phyloP scores from a whole-genome alignment of 345 rosid species.

The Aquilaria yunnanensis region DNA sequence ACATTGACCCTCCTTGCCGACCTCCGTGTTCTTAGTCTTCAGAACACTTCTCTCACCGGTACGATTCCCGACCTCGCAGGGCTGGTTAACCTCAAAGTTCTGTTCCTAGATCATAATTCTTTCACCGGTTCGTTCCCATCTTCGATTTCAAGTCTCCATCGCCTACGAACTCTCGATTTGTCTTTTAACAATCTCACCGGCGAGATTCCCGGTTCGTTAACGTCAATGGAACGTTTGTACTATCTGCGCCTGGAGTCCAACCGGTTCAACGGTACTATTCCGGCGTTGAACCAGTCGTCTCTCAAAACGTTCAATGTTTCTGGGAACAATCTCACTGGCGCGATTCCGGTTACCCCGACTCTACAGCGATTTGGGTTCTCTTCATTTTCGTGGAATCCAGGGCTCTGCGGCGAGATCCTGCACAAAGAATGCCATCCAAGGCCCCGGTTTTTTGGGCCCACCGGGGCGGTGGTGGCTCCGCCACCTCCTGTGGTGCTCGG shows the following conservation, averaged over 20 bases:
- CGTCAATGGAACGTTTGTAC: conserved; percentile 33
- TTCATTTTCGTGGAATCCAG: conserved; percentile 58
- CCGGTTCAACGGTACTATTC: conserved; percentile 55
- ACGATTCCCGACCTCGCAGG: conserved; percentile 68
- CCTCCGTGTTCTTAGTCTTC: conserved; percentile 85
- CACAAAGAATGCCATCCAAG: conserved; percentile 63
- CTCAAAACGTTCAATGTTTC: conserved; percentile 65
- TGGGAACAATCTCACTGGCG: conserved; percentile 57
- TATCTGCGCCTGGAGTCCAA: conserved; percentile 64
- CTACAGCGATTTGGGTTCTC: conserved; percentile 50
- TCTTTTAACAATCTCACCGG: conserved; percentile 68
- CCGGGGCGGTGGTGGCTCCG: conserved; percentile 27
- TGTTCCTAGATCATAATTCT: conserved; percentile 62
- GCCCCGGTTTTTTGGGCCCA: conserved; percentile 55
- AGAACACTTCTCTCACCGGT: conserved; percentile 75
- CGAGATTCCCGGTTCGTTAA: conserved; percentile 37
- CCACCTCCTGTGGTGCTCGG: conserved; percentile 39
- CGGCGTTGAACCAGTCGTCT: conserved; percentile 72
- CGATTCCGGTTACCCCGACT: conserved; percentile 60
- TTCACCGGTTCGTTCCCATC: conserved; percentile 70
- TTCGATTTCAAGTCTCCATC: conserved; percentile 47
- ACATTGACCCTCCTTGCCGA: conserved; percentile 63
- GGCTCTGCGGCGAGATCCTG: conserved; percentile 85
- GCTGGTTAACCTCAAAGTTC: conserved; percentile 62
- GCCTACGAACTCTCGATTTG: conserved; percentile 59